Evolutionary conservation across 805 yeast species (phyloP).

Genomic region (Tetrapisispora iriomotensis): DNA sequence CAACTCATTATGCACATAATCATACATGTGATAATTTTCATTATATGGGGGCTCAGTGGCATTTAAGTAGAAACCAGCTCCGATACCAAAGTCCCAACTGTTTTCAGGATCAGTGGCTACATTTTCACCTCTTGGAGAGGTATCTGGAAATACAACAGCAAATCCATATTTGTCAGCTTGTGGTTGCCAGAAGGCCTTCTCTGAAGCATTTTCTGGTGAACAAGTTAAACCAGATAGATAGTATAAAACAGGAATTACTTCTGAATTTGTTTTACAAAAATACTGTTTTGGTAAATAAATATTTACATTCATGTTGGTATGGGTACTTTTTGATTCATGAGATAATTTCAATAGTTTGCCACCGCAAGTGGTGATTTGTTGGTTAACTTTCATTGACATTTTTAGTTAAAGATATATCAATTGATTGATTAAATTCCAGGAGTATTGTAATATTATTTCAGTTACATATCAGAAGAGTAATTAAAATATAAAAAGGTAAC

Average conservation of each 20-base stretch:
- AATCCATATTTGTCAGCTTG: slow-evolving; percentile 75
- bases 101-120: slow-evolving; percentile 60
- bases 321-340: slow-evolving; percentile 58
- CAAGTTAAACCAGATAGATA: slow-evolving; percentile 88
- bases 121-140: slow-evolving; percentile 83
- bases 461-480: too few species aligned
- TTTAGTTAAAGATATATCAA: too few species aligned
- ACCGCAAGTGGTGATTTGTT: slow-evolving; percentile 51
- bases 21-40: slow-evolving; percentile 74
- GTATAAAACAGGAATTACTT: slow-evolving; percentile 58
- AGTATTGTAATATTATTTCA: too few species aligned
- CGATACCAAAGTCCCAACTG: slow-evolving; percentile 83
- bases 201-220: slow-evolving; percentile 86
- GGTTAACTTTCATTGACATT: slow-evolving; percentile 43
- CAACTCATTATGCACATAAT: slow-evolving; percentile 69
- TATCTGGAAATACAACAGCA: slow-evolving; percentile 89
- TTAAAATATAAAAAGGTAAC: too few species aligned
- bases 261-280: slow-evolving; percentile 12
- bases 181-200: slow-evolving; percentile 80
- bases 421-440: too few species aligned
- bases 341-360: slow-evolving; percentile 69
- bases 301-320: slow-evolving; percentile 74
- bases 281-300: slow-evolving; percentile 63
- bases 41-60: slow-evolving; percentile 67
- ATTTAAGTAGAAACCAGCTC: slow-evolving; percentile 91